Base-by-base conservation (phyloP, 345 rosid species). In the Salix viminalis region DNA sequence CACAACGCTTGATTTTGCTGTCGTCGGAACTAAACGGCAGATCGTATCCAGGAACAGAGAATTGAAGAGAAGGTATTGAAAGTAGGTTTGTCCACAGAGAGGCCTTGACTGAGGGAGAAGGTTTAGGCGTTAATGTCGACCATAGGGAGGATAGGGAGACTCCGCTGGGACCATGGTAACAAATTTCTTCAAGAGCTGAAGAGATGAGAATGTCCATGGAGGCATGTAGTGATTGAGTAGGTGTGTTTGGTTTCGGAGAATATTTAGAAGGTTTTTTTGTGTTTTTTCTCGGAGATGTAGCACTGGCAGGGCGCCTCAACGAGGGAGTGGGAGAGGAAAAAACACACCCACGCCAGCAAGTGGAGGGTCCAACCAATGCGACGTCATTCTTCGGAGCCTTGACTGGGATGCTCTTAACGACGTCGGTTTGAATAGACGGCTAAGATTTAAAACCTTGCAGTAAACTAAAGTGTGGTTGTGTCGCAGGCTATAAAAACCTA, bases 111-210 rank as follows among this genome's bases (percentile, higher is more conserved):
- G 78, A 65, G 19, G 72, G 71, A 28, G 80, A 56, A 65, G 85
- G 85, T 4, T 65, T 23, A 5, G 71, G 78, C 16, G 67, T 50
- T n/a, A 79, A 65, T 1, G 65, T n/a, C 5, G 78, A 30, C 67
- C 75, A 75, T 19, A 79, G 79, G 2, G 70, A 79, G 32, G 75
- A 60, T 19, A 78, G 84, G 7, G 74, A 67, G 21, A 91, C 50
- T 14, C 94, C 96, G 60, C 71, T 23, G 19, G 80, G 75, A 67
- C 92, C 94, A 1, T 83, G 88, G 58, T 80, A 82, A 77, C 92
- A 92, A 56, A 90, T 87, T 79, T 90, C 92, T 46, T 88, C 96
- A 18, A 92, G 88, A 21, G 90, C 91, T 14, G 88, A 80, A 65
- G 88, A 75, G 70, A 91, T 82, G 14, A 88, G 83, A 48, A 87